phyloP scores from a whole-genome alignment of 257 asterid species.

The Nicotiana knightiana region DNA sequence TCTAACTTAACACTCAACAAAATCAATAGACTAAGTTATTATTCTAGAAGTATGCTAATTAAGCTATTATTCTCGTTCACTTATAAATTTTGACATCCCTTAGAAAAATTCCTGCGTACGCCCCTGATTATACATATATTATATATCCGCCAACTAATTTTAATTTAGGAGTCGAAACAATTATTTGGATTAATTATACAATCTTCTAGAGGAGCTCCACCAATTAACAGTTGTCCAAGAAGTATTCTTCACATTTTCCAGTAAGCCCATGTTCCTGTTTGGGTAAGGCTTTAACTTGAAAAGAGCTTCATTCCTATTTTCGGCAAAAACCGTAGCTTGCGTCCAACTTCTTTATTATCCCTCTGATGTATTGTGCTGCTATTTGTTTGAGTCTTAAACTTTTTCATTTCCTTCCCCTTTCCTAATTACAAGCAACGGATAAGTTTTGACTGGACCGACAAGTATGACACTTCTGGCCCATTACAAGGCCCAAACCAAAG shows the following conservation, averaged over 20 bases:
- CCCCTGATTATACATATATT: too few relatives aligned
- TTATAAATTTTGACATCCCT: too few relatives aligned
- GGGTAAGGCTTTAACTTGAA: slow-evolving; percentile 5
- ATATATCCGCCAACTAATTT: too few relatives aligned
- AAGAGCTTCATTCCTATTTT: not conserved
- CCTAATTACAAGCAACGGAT: not conserved
- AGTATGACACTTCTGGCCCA: not conserved
- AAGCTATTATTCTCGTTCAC: too few relatives aligned
- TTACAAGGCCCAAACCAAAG: not conserved
- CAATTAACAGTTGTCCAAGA: not conserved
- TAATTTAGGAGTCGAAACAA: too few relatives aligned
- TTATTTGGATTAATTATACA: too few relatives aligned
- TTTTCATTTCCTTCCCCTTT: not conserved
- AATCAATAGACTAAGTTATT: too few relatives aligned
- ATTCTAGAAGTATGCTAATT: too few relatives aligned
- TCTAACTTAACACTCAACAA: too few relatives aligned
- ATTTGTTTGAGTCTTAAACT: not conserved
- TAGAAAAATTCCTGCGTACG: too few relatives aligned
- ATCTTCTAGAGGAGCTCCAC: not conserved
- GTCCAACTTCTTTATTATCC: not conserved
- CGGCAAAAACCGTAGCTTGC: not conserved
- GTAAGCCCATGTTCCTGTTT: not conserved
- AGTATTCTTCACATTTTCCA: not conserved
- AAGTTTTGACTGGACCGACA: not conserved
- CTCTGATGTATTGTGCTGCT: not conserved